Base-by-base conservation (phyloP, 1,284 basidiomycete genomes). In the Hortiboletus rubellus region DNA sequence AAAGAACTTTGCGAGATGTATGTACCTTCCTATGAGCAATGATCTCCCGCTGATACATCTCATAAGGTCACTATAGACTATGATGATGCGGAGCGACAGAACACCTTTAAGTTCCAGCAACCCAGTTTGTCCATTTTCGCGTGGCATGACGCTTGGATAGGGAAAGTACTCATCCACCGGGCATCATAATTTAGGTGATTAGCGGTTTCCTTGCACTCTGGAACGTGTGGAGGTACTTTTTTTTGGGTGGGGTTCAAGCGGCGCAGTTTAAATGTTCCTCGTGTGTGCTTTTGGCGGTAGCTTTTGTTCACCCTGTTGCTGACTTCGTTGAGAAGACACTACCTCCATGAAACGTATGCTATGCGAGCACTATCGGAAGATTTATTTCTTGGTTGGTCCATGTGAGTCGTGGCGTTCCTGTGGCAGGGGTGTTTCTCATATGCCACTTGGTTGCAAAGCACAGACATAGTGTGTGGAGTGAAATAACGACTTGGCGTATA, bases 21-120 rank as follows among this genome's bases (percentile, higher is more conserved):
- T 64, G 82, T 72, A 38, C 38, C 10, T 30, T 33, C n/a, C 38
- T 63, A 55, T 17, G 36, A 37, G 40, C 55, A 46, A 37, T 37
- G 27, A 48, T 42, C 24, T 41, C 15, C 40, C 9, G 15, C 34
- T 60, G 42, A 72, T 48, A 18, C 14, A 10, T 55, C 51, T 3
- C 48, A 59, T 40, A 52, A 91, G 90, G 80, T 93, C 30, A 93
- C 89, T 7, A 85, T 85, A 18, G 86, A 94, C 22, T 78, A 94
- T 69, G 81, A 86, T 62, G 87, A 94, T 69, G 86, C 87, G 4
- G 90, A 93, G 72, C 75, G 84, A n/a, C 91, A 92, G 74, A 92
- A 92, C 65, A n/a, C n/a, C n/a, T n/a, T 90, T 91, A 60, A 63
- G 86, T 74, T 51, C 37, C 27, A 33, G 48, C 27, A 22, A 12